Conservation (phyloP, 805 yeast species). For the Candida adriatica region DNA sequence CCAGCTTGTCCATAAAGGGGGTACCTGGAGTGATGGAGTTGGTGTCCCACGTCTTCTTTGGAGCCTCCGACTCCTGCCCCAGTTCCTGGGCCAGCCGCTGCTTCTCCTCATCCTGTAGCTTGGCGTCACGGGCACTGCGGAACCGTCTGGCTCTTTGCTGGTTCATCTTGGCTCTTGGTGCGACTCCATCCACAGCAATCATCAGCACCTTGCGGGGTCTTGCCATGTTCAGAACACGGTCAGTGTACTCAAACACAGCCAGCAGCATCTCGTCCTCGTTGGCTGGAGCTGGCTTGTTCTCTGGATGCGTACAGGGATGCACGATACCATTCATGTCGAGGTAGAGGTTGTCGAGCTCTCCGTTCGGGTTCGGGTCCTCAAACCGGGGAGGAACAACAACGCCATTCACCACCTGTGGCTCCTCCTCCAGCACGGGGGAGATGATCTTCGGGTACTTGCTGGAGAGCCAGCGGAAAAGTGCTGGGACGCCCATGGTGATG, state of each 20-base stretch:
- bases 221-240: constrained; percentile 87
- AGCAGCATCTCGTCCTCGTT: constrained; percentile 96
- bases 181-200: constrained; percentile 99
- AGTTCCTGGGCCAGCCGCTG: constrained; percentile 35
- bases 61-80: constrained; percentile 69
- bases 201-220: constrained; percentile 87
- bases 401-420: constrained; percentile 50
- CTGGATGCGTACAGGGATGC: constrained; percentile 99
- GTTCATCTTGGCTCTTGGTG: constrained; percentile 98
- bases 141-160: constrained; percentile 96
- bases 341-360: constrained; percentile 89
- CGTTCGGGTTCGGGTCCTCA: constrained; percentile 81
- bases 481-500: constrained; percentile 99
- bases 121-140: constrained; percentile 90
- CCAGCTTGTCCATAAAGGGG: constrained; percentile 87
- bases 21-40: constrained; percentile 96
- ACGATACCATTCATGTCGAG: constrained; percentile 99
- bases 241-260: constrained; percentile 89
- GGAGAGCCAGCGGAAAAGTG: constrained; percentile 94
- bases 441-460: constrained; percentile 90
- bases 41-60: constrained; percentile 78
- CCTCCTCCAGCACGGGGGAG: constrained; percentile 80
- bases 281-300: constrained; percentile 90
- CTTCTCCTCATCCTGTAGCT: constrained; percentile 68
- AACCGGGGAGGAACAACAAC: constrained; percentile 59